Percentiles rank a stretch among this genome's conserved stretches.
Conservation (phyloP, 345 rosid species). For the Clausena lansium region DNA sequence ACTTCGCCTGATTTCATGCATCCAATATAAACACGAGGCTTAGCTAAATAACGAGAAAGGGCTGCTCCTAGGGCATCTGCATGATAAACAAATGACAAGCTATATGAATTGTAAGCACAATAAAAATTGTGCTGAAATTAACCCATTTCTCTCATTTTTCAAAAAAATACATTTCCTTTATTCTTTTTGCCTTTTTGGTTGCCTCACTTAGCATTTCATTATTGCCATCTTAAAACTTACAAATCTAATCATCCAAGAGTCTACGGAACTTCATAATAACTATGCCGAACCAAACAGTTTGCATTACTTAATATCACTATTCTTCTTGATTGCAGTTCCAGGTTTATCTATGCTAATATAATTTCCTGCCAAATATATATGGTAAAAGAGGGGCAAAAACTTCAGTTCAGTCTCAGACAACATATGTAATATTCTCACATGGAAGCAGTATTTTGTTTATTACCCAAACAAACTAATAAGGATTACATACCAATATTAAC, state of each 20-base stretch:
- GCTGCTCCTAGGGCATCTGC: constrained; percentile 47
- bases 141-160: neutral
- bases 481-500: constrained; percentile 61
- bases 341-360: neutral
- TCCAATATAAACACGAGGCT: constrained; percentile 45
- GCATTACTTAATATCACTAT: neutral
- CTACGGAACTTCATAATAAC: neutral
- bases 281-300: neutral
- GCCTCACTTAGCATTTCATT: neutral
- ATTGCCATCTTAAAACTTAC: constrained; percentile 7
- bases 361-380: neutral
- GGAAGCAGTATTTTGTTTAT: constrained; percentile 4
- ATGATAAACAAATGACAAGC: constrained; percentile 12
- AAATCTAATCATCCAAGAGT: neutral
- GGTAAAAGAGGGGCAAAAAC: constrained; percentile 6
- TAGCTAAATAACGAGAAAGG: constrained; percentile 38
- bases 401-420: neutral
- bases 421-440: neutral
- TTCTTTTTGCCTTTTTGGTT: neutral
- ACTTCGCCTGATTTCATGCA: constrained; percentile 61
- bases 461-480: constrained; percentile 2
- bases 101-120: neutral
- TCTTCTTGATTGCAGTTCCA: neutral
- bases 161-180: neutral
- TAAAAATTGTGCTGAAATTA: neutral